These are phyloP conservation scores for Xylariaceae sp. DNA, from an alignment of 2,329 filamentous ascomycete species.

Conservation along the genomic window DNA sequence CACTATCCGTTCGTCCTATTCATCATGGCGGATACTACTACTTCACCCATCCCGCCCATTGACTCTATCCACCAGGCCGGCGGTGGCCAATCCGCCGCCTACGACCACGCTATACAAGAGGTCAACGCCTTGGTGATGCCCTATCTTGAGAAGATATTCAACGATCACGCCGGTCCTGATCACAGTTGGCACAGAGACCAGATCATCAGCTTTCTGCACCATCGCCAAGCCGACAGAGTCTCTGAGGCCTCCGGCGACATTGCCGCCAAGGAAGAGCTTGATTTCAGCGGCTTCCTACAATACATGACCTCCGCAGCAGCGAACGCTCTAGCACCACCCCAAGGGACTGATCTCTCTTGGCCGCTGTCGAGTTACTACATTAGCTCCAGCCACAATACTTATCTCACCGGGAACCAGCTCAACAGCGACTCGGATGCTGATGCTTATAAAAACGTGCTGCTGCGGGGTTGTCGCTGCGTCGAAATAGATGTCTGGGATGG, in stretches of 20 bases:
- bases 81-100: constrained; percentile 53
- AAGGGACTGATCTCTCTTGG: constrained; percentile 66
- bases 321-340: constrained; percentile 50
- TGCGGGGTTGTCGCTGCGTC: constrained; percentile 86
- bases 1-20: background rate
- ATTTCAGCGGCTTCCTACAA: constrained; percentile 56
- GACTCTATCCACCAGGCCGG: constrained; percentile 53
- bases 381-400: constrained; percentile 94
- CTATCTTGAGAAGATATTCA: constrained; percentile 56
- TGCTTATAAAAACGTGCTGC: constrained; percentile 83
- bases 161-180: constrained; percentile 48
- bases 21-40: constrained; percentile 35
- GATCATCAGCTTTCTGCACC: constrained; percentile 53
- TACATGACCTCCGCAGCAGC: constrained; percentile 62
- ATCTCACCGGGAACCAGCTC: constrained; percentile 87
- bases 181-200: constrained; percentile 55
- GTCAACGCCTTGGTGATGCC: constrained; percentile 50
- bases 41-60: constrained; percentile 31
- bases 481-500: constrained; percentile 98
- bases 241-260: constrained; percentile 41
- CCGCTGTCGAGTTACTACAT: constrained; percentile 92
- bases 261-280: constrained; percentile 47
- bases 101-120: constrained; percentile 49
- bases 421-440: constrained; percentile 86
- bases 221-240: constrained; percentile 52